phyloP scores from a whole-genome alignment of 2,329 filamentous ascomycete genomes.

The Hymenoscyphus repandus region DNA sequence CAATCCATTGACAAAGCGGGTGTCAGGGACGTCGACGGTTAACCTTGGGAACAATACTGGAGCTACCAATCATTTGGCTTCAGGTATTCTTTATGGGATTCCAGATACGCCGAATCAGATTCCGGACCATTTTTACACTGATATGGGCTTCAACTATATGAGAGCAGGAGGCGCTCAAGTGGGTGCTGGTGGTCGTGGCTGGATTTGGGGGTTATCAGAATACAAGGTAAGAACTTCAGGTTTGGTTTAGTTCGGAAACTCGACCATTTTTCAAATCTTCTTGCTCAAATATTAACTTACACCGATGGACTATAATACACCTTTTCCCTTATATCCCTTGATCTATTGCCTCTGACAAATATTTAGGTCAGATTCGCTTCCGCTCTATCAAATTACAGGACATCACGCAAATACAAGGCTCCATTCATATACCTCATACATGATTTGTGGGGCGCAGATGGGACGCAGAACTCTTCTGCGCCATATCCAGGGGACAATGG shows the following conservation, averaged over 20 bases:
- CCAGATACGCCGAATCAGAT: conserved; percentile 36
- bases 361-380: conserved; percentile 36
- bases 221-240: conserved; percentile 21
- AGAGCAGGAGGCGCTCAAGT: conserved; percentile 40
- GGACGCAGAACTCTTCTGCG: conserved; percentile 33
- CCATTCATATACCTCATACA: conserved; percentile 42
- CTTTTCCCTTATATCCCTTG: too few relatives aligned
- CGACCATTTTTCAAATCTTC: too few relatives aligned
- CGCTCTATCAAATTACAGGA: conserved; percentile 40
- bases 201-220: conserved; percentile 35
- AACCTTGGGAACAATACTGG: conserved; percentile 32
- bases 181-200: conserved; percentile 32
- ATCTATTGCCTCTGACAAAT: background rate
- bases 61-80: conserved; percentile 33
- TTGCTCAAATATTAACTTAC: too few relatives aligned
- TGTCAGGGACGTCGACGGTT: conserved; percentile 24
- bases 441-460: conserved; percentile 44
- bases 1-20: conserved; percentile 11
- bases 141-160: conserved; percentile 37
- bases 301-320: too few relatives aligned
- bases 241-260: too few relatives aligned
- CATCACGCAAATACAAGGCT: conserved; percentile 37
- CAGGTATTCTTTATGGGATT: conserved; percentile 40
- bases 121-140: conserved; percentile 35
- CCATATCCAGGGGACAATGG: conserved; percentile 44